Percentiles rank a stretch among this genome's conserved stretches.
Conservation (phyloP, 805 yeast species). For the Nakazawaea populi region DNA sequence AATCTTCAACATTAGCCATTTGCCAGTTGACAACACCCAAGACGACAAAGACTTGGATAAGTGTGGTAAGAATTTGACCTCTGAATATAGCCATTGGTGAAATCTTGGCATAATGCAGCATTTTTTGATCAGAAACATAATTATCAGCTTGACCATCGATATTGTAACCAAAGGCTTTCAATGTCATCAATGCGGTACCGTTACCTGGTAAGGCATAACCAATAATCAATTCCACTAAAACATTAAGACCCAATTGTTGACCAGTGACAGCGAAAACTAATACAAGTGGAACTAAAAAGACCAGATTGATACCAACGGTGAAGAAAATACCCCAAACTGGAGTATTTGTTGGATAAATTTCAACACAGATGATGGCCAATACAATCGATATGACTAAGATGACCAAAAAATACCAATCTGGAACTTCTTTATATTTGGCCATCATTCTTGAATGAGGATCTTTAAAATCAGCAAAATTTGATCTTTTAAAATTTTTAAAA, state of each 20-base stretch:
- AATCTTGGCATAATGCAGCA: conserved; percentile 52
- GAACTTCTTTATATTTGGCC: conserved; percentile 53
- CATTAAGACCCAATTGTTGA: conserved; percentile 40
- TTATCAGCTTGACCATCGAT: conserved; percentile 61
- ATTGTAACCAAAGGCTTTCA: conserved; percentile 50
- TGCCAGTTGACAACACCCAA: conserved; percentile 30
- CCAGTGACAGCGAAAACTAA: conserved; percentile 44
- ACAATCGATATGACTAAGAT: conserved; percentile 27
- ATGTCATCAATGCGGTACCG: conserved; percentile 45
- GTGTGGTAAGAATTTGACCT: conserved; percentile 30
- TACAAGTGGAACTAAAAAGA: conserved; percentile 48
- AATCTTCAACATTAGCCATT: conserved; percentile 24
- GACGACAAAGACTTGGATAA: conserved; percentile 23
- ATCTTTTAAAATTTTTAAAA: conserved; percentile 14
- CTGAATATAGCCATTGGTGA: conserved; percentile 57
- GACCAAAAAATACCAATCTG: conserved; percentile 37
- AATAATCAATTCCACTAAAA: conserved; percentile 48
- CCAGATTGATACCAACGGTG: conserved; percentile 41
- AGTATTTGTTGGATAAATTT: conserved; percentile 41
- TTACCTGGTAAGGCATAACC: conserved; percentile 55
- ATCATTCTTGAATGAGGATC: conserved; percentile 58
- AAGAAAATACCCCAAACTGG: conserved; percentile 59
- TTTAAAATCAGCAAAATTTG: conserved; percentile 22
- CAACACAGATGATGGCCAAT: conserved; percentile 30
- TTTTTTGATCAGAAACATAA: conserved; percentile 49